Evolutionary conservation across 768 basidiomycete genomes (phyloP).

Genomic region (Agrocybe praecox): DNA sequence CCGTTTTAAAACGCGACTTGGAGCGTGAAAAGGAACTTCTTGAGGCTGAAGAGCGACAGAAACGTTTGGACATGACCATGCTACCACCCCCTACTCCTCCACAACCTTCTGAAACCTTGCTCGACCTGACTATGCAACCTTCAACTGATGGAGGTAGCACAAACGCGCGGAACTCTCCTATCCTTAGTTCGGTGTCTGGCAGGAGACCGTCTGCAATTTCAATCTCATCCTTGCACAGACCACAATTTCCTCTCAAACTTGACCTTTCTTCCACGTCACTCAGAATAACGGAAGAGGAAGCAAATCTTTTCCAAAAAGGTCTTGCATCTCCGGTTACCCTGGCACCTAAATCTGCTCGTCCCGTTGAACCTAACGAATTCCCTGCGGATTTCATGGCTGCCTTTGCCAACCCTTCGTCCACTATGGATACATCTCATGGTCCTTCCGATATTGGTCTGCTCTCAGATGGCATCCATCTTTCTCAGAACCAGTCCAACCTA

Average conservation of each 20-base stretch:
- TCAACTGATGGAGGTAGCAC: conserved; percentile 22
- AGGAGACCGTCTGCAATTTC: conserved; percentile 80
- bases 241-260: conserved; percentile 72
- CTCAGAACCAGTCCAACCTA: conserved; percentile 25
- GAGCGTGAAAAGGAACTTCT: conserved; percentile 59
- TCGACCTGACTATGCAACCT: conserved; percentile 27
- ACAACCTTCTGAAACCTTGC: conserved; percentile 15
- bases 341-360: conserved; percentile 77
- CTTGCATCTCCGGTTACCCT: conserved; percentile 80
- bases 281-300: conserved; percentile 69
- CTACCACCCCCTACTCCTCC: conserved; percentile 21
- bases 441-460: conserved; percentile 67
- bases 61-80: conserved; percentile 18
- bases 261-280: conserved; percentile 75
- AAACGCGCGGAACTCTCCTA: conserved; percentile 32
- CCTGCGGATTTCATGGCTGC: conserved; percentile 70
- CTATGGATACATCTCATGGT: conserved; percentile 34
- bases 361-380: conserved; percentile 54
- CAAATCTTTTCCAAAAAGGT: conserved; percentile 56
- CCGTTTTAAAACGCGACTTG: conserved; percentile 72
- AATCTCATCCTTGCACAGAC: conserved; percentile 77
- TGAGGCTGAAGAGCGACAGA: conserved; percentile 33
- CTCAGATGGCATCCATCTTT: conserved; percentile 26
- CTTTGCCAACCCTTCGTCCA: conserved; percentile 42
- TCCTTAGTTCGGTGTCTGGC: conserved; percentile 31